Evolutionary conservation across 139 green algal species (phyloP).

Genomic region (Bryopsis sp.): DNA sequence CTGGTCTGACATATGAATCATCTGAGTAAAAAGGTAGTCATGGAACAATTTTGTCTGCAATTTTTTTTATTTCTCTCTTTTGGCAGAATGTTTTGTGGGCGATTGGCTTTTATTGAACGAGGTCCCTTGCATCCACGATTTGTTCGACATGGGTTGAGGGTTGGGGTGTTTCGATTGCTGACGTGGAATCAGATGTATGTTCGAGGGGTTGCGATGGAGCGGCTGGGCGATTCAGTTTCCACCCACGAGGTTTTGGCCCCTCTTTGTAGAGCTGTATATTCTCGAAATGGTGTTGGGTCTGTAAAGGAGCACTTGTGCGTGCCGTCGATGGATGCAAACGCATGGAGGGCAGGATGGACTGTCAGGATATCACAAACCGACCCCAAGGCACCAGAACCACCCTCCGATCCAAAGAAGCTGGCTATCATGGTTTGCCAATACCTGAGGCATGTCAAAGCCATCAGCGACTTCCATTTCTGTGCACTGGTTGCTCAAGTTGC

Average conservation of each 20-base stretch:
- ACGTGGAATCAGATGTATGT: too few species aligned
- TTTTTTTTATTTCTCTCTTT: too few species aligned
- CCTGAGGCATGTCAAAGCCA: background rate
- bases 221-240: too few species aligned
- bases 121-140: too few species aligned
- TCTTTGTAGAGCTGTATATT: conserved; percentile 21
- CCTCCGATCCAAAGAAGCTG: background rate
- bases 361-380: background rate
- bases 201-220: conserved; percentile 10
- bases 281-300: conserved; percentile 1
- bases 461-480: background rate
- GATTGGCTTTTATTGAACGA: too few species aligned
- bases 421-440: background rate
- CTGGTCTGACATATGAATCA: too few species aligned
- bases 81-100: too few species aligned
- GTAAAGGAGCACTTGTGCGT: conserved; percentile 25
- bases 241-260: conserved; percentile 20
- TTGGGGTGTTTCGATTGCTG: too few species aligned
- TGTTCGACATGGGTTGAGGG: too few species aligned
- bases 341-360: background rate
- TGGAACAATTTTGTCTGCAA: too few species aligned
- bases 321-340: background rate
- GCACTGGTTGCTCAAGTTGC: background rate
- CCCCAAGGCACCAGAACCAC: background rate
- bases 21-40: too few species aligned